A percentile compares a stretch with the other conserved stretches of the same genome.
Conservation (phyloP, 208 protist species). For the Phytomonas sp. region DNA sequence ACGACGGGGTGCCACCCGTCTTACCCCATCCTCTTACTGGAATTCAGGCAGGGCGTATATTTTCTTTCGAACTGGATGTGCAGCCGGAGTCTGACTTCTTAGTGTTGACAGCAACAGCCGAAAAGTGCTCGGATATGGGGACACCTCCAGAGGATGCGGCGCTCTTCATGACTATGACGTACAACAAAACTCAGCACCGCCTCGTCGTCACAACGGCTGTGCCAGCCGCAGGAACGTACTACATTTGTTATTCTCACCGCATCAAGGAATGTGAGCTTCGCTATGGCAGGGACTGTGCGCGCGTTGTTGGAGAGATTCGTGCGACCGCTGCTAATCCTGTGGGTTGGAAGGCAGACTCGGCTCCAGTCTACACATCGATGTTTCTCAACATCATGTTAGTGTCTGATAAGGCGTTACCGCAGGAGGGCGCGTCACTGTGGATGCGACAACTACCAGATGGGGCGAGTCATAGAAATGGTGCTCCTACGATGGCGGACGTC, state of each 20-base stretch:
- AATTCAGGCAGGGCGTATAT: slow-evolving; percentile 25
- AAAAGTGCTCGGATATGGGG: not conserved
- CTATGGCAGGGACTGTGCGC: slow-evolving; percentile 45
- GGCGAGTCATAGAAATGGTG: not conserved
- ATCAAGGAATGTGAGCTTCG: not conserved
- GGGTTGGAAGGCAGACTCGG: slow-evolving; percentile 44
- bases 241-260: slow-evolving; percentile 73
- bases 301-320: slow-evolving; percentile 54
- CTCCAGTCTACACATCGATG: slow-evolving; percentile 46
- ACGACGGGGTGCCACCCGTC: slow-evolving; percentile 33
- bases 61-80: slow-evolving; percentile 23
- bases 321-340: slow-evolving; percentile 33
- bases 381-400: slow-evolving; percentile 25
- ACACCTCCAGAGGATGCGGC: slow-evolving; percentile 8
- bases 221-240: slow-evolving; percentile 45
- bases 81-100: not conserved
- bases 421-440: not conserved
- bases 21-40: slow-evolving; percentile 14
- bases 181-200: slow-evolving; percentile 33
- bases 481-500: slow-evolving; percentile 31
- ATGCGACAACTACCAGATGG: not conserved
- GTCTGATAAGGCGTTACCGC: slow-evolving; percentile 4
- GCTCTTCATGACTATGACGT: slow-evolving; percentile 22
- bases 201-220: slow-evolving; percentile 20
- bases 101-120: not conserved